Evolutionary conservation across 2,329 filamentous ascomycete genomes (phyloP), one percentile per base, ranked within the genome.

Genomic region (Ophioceras dolichostomum): DNA sequence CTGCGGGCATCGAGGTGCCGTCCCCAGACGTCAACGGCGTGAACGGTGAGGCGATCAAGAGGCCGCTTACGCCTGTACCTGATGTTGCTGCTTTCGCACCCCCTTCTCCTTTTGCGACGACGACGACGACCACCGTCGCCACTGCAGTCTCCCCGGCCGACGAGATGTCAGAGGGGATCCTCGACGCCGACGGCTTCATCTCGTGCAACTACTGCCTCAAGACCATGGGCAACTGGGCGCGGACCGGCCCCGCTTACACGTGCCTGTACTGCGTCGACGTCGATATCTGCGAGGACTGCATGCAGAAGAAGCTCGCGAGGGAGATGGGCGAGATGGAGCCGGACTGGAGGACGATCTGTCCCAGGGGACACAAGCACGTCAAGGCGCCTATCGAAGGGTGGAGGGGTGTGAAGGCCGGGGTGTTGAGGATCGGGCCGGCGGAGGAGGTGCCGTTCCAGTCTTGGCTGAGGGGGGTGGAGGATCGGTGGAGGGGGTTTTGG

Each of bases 361-460:
- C 44, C 19, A 16, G 35, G 18, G 40, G 42, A 24, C 47, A 48
- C 33, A 40, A 33, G 32, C 41, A 47, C 34, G 33, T 47, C 21
- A 45, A 43, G 20, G 42, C 37, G 0, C 47, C 45, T 7, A 32
- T 46, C 9, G 39, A 41, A 12, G 45, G 43, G 4, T 48, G 47
- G 47, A 39, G 38, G 16, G 46, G 45, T 4, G 32, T 48, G 4
- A 40, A 43, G 8, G 34, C 42, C 26, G 45, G 46, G 2, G 36
- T 35, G 9, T 37, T 49, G 35, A 39, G 27, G 19, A 42, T 48
- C 22, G 39, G 32, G 21, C 29, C 34, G 13, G 32, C 36, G 21
- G 37, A 43, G 36, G 37, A 43, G 36, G 18, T 41, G 1, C 19
- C 32, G 9, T 31, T 40, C 29, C 22, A 29, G 14, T 13, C 14